These are phyloP conservation scores for Diaporthe sp. DNA, from an alignment of 2,329 filamentous ascomycete genomes.

Conservation along the genomic window DNA sequence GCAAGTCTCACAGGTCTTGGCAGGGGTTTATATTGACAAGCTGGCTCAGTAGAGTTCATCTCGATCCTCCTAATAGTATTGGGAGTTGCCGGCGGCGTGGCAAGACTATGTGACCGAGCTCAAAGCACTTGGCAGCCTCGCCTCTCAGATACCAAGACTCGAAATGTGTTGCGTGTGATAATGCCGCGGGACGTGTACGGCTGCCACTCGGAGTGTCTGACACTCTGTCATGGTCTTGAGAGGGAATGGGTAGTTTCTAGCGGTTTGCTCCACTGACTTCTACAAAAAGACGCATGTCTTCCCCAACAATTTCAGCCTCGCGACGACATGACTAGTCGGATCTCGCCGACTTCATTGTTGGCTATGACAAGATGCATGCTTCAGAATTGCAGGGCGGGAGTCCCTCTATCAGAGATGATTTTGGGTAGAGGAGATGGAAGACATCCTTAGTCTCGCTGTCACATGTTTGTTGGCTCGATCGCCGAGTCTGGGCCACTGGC, in stretches of 20 bases:
- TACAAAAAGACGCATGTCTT: neutral
- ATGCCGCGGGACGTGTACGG: slow-evolving; percentile 3
- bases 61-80: slow-evolving; percentile 8
- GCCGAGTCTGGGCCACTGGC: neutral
- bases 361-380: neutral
- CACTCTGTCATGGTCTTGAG: neutral
- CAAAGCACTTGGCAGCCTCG: slow-evolving; percentile 26
- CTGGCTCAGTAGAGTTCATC: slow-evolving; percentile 24
- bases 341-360: neutral
- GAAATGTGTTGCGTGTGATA: slow-evolving; percentile 11
- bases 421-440: neutral
- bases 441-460: neutral
- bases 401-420: neutral
- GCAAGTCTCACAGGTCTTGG: slow-evolving; percentile 16
- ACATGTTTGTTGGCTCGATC: neutral
- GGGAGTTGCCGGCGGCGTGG: slow-evolving; percentile 22
- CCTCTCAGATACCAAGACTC: slow-evolving; percentile 27
- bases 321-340: too few species aligned
- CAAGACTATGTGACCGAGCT: slow-evolving; percentile 22
- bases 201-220: neutral
- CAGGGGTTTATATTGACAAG: slow-evolving; percentile 12
- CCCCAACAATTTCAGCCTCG: neutral
- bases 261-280: neutral
- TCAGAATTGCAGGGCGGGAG: neutral
- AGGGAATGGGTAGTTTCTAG: neutral